Percentiles rank a stretch among this genome's conserved stretches.
Conservation (phyloP, 2,329 filamentous ascomycete genomes). For the Xylogone sp. region DNA sequence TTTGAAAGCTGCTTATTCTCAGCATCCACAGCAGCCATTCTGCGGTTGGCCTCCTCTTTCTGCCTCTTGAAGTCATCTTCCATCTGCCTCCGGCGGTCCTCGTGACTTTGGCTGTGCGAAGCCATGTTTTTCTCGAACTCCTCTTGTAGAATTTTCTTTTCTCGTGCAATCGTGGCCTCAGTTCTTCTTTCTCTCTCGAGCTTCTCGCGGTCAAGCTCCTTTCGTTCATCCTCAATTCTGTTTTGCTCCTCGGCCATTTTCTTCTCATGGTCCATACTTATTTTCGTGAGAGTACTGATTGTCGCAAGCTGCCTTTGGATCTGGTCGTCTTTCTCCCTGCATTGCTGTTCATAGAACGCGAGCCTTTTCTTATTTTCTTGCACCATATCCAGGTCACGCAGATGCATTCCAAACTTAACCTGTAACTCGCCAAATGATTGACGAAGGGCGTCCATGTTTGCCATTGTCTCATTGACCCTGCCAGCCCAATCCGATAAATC, state of each 20-base stretch:
- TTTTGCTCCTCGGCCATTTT: neutral
- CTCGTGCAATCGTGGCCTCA: constrained; percentile 1
- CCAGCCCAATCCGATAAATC: neutral
- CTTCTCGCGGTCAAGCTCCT: constrained; percentile 2
- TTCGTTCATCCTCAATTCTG: constrained; percentile 2
- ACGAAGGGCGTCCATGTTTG: neutral
- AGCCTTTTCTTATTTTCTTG: neutral
- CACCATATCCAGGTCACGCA: neutral
- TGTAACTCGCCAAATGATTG: neutral
- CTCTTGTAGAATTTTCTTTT: neutral
- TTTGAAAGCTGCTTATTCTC: constrained; percentile 3
- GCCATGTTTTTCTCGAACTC: constrained; percentile 1
- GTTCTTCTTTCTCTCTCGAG: constrained; percentile 1
- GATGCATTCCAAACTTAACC: neutral
- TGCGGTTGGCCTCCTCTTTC: constrained; percentile 3
- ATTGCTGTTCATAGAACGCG: constrained; percentile 2
- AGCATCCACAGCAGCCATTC: constrained; percentile 3
- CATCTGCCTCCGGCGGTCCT: constrained; percentile 1
- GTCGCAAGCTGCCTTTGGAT: constrained; percentile 3
- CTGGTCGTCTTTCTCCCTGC: constrained; percentile 6
- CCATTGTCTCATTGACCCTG: neutral
- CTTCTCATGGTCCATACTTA: constrained; percentile 1
- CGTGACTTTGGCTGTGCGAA: neutral
- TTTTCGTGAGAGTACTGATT: constrained; percentile 3
- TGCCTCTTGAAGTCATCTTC: constrained; percentile 6